Evolutionary conservation across 495 filamentous ascomycete genomes (phyloP).

Genomic region (Penicillium pancosmium): DNA sequence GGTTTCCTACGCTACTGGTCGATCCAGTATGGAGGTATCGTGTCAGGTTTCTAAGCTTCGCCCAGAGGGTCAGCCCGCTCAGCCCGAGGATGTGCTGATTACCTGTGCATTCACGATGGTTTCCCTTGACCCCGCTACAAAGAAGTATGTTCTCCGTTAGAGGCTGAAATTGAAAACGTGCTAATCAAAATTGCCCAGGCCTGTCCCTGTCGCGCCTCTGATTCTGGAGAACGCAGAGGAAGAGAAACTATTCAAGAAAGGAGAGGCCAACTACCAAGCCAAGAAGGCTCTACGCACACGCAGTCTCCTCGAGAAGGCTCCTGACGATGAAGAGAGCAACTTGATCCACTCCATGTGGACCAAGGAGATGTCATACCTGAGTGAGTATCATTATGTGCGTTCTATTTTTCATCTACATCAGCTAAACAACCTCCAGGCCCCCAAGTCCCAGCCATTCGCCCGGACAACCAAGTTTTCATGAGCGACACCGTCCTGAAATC

Average conservation of each 20-base stretch:
- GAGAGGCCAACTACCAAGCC: conserved; percentile 72
- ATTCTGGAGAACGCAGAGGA: conserved; percentile 72
- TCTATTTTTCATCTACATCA: neutral
- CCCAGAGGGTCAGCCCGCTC: conserved; percentile 58
- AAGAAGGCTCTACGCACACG: conserved; percentile 68
- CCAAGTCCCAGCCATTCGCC: conserved; percentile 57
- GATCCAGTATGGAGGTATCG: conserved; percentile 80
- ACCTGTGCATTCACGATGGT: conserved; percentile 88
- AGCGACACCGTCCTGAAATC: conserved; percentile 65
- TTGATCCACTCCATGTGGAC: conserved; percentile 83
- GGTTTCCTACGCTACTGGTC: conserved; percentile 79
- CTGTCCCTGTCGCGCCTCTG: conserved; percentile 60
- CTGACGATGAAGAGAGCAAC: conserved; percentile 75
- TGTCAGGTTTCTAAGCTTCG: conserved; percentile 70
- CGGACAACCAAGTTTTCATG: conserved; percentile 69
- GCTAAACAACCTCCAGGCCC: conserved; percentile 49
- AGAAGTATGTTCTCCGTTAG: conserved; percentile 52
- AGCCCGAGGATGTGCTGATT: conserved; percentile 70
- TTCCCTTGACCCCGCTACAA: conserved; percentile 73
- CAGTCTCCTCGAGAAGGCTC: conserved; percentile 70
- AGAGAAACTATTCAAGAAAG: conserved; percentile 63
- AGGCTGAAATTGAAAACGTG: neutral
- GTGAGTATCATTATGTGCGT: conserved; percentile 29
- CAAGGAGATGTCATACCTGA: conserved; percentile 66
- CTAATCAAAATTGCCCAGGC: conserved; percentile 37